Evolutionary conservation across 257 asterid species (phyloP).

Genomic region (Plantago ovata): DNA sequence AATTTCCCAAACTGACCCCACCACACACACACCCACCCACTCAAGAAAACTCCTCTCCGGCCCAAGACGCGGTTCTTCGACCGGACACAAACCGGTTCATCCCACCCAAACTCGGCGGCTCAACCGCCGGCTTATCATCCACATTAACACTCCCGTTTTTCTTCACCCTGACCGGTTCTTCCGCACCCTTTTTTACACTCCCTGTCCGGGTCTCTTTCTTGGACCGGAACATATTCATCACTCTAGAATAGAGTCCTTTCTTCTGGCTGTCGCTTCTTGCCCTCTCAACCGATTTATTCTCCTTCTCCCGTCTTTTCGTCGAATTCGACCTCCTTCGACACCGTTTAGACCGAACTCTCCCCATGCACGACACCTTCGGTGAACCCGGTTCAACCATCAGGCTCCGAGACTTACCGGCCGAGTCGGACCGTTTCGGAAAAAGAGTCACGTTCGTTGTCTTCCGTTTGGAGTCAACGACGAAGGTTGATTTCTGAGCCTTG

Average conservation of each 20-base stretch:
- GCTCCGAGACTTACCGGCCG: constrained; percentile 36
- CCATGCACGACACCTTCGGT: constrained; percentile 92
- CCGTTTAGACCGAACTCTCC: constrained; percentile 83
- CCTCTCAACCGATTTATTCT: constrained; percentile 25
- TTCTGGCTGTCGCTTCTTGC: constrained; percentile 35
- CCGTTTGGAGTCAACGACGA: constrained; percentile 36
- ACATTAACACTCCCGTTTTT: constrained; percentile 26
- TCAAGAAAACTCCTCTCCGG: constrained; percentile 44
- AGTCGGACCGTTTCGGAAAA: constrained; percentile 55
- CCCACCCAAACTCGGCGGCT: constrained; percentile 66
- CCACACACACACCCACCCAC: constrained; percentile 28
- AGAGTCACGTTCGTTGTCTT: constrained; percentile 35
- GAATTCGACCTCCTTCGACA: constrained; percentile 56
- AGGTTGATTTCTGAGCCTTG: constrained; percentile 55
- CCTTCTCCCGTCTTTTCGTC: constrained; percentile 25
- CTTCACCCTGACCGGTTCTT: constrained; percentile 26
- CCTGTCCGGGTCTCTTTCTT: constrained; percentile 29
- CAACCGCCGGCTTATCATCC: constrained; percentile 31
- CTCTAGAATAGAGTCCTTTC: constrained; percentile 47
- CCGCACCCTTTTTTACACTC: constrained; percentile 27
- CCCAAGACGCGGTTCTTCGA: constrained; percentile 56
- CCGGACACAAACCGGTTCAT: constrained; percentile 65
- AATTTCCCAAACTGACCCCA: constrained; percentile 24
- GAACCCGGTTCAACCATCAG: constrained; percentile 68
- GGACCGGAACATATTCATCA: constrained; percentile 46